Conservation (phyloP, 1,139 yeast genomes). For the Protomyces gravidus region DNA sequence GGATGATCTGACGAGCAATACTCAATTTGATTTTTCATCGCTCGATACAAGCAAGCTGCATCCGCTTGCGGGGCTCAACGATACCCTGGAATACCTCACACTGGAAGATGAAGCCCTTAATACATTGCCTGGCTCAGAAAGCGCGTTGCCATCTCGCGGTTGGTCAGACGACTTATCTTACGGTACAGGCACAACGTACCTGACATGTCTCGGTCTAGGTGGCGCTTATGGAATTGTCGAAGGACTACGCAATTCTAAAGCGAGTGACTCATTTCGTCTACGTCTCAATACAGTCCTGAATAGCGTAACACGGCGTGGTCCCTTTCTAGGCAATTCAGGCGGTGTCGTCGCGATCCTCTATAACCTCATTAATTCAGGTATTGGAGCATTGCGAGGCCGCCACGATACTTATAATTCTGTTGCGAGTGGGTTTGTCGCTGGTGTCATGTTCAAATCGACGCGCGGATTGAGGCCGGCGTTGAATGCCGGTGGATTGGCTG, state of each 20-base stretch:
- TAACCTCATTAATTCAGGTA: constrained; percentile 72
- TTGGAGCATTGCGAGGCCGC: constrained; percentile 77
- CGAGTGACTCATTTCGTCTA: constrained; percentile 63
- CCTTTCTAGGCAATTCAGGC: constrained; percentile 87
- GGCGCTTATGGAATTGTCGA: constrained; percentile 85
- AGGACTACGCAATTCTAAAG: constrained; percentile 71
- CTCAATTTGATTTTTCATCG: constrained; percentile 20
- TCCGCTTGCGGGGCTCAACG: constrained; percentile 84
- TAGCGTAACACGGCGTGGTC: constrained; percentile 92
- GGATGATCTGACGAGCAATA: too few species aligned
- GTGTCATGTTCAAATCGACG: constrained; percentile 83
- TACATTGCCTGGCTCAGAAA: constrained; percentile 77
- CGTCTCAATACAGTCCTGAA: constrained; percentile 84
- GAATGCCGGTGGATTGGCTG: constrained; percentile 77
- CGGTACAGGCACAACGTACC: constrained; percentile 93
- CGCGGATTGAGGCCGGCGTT: constrained; percentile 85
- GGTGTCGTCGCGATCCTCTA: constrained; percentile 90
- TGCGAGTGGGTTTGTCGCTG: constrained; percentile 86
- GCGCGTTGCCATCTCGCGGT: constrained; percentile 87
- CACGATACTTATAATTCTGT: constrained; percentile 83
- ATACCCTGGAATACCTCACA: constrained; percentile 84
- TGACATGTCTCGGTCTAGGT: constrained; percentile 65
- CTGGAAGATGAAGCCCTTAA: constrained; percentile 78
- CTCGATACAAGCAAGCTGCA: constrained; percentile 69
- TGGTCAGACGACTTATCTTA: constrained; percentile 97